Conservation (phyloP, 2,329 filamentous ascomycete genomes). For the Ceratocystis albifundus region DNA sequence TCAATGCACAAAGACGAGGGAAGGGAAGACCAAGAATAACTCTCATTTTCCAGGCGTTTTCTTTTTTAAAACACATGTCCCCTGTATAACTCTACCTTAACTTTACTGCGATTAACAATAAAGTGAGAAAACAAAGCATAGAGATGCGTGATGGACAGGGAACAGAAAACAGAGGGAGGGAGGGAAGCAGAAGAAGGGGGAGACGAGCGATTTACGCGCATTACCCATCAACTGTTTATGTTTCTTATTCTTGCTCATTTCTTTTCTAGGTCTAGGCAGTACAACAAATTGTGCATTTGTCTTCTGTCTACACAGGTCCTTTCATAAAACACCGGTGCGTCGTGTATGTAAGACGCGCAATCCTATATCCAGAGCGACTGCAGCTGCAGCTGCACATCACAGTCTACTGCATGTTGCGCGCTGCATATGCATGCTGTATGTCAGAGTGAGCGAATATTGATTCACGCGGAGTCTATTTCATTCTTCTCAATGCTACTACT, state of each 20-base stretch:
- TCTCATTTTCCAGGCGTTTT: background rate
- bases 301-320: background rate
- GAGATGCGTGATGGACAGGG: background rate
- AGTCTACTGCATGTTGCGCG: conserved; percentile 2
- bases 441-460: background rate
- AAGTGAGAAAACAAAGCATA: background rate
- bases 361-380: background rate
- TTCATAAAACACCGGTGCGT: background rate
- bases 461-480: background rate
- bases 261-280: background rate
- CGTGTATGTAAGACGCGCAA: background rate
- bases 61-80: background rate
- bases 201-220: background rate
- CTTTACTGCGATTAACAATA: background rate
- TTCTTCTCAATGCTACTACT: background rate
- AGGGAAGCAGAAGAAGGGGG: background rate
- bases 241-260: background rate
- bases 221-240: background rate
- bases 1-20: background rate
- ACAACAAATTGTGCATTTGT: background rate
- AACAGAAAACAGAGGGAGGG: background rate
- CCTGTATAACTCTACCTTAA: background rate
- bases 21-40: background rate
- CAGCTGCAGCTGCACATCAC: background rate
- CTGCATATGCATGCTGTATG: background rate